Conservation (phyloP, 768 basidiomycete genomes). For the Suillus tomentosus region DNA sequence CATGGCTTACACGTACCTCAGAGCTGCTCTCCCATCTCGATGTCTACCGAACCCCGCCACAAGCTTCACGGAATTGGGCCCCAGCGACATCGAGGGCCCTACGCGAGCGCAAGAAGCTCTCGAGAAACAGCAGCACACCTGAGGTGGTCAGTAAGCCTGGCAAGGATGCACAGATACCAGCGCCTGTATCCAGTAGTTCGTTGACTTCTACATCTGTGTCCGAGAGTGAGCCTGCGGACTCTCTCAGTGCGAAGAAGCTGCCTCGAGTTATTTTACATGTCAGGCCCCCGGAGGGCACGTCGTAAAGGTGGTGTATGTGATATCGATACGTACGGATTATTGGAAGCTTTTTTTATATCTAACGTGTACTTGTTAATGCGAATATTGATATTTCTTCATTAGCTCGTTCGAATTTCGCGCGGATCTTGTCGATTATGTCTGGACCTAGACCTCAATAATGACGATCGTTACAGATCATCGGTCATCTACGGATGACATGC, state of each 20-base stretch:
- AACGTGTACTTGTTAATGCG: background rate
- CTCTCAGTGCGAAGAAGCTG: constrained; percentile 42
- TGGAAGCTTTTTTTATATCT: background rate
- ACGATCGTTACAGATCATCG: background rate
- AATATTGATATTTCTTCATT: background rate
- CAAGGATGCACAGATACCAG: constrained; percentile 12
- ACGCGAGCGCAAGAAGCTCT: constrained; percentile 47
- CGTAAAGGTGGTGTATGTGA: background rate
- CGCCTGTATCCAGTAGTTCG: constrained; percentile 12
- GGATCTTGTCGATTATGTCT: background rate
- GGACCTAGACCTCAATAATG: background rate
- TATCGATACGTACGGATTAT: background rate
- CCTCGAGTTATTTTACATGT: constrained; percentile 61
- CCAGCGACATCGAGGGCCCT: constrained; percentile 48
- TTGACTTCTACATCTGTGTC: background rate
- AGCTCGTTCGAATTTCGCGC: background rate
- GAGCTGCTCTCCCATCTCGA: constrained; percentile 21
- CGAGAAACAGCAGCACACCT: constrained; percentile 14
- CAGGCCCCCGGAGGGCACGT: constrained; percentile 36
- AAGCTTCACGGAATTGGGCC: constrained; percentile 15
- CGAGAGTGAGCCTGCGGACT: background rate
- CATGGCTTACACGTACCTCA: constrained; percentile 62
- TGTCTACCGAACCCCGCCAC: constrained; percentile 12
- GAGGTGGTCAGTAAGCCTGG: constrained; percentile 19
- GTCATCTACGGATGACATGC: background rate